Conservation (phyloP, 768 basidiomycete genomes). For the Pulveroboletus sp. region DNA sequence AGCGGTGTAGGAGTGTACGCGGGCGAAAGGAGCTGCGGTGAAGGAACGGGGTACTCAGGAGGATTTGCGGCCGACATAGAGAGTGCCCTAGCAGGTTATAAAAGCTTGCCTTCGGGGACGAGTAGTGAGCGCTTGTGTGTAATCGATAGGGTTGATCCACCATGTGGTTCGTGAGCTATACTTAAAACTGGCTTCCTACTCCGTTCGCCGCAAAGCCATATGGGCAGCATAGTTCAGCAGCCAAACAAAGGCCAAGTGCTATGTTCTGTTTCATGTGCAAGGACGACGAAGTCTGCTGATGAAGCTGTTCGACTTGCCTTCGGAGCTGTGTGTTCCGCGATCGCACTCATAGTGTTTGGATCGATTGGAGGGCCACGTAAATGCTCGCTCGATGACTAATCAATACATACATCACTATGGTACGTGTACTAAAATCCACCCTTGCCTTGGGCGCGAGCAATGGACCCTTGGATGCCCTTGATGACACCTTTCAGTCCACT, state of each 20-base stretch:
- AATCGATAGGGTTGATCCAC: conserved; percentile 12
- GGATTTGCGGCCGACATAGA: conserved; percentile 53
- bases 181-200: conserved; percentile 33
- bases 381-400: conserved; percentile 12
- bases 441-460: conserved; percentile 39
- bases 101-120: background rate
- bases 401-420: background rate
- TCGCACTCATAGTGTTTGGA: background rate
- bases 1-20: conserved; percentile 54
- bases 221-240: conserved; percentile 2
- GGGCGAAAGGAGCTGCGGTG: conserved; percentile 37
- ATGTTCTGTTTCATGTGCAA: background rate
- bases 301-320: background rate
- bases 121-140: conserved; percentile 16
- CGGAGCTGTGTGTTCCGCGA: background rate
- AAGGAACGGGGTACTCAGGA: conserved; percentile 43
- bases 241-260: background rate
- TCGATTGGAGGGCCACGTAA: background rate
- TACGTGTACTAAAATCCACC: conserved; percentile 32
- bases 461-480: conserved; percentile 40
- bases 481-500: conserved; percentile 36
- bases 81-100: conserved; percentile 19
- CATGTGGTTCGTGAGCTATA: conserved; percentile 26
- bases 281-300: background rate
- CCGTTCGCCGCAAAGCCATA: conserved; percentile 11